These are phyloP conservation scores for Zopfia rhizophila DNA, from an alignment of 2,329 filamentous ascomycete species.

Conservation along the genomic window DNA sequence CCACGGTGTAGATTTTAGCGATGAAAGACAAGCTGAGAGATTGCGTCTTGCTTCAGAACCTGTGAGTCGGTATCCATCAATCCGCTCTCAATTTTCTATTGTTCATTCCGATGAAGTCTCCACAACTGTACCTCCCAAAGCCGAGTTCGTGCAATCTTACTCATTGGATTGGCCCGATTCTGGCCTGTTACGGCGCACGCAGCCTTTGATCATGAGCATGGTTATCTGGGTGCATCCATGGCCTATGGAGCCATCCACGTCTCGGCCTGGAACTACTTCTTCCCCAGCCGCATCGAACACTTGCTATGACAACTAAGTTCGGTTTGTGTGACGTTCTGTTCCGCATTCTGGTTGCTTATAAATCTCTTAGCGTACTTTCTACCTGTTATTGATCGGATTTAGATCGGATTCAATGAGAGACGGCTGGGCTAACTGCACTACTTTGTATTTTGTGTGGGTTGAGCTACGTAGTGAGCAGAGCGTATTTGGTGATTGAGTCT, in stretches of 20 bases:
- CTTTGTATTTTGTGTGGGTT: constrained; percentile 17
- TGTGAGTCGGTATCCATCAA: constrained; percentile 1
- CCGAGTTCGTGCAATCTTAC: constrained; percentile 17
- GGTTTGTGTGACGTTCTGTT: constrained; percentile 30
- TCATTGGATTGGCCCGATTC: constrained; percentile 32
- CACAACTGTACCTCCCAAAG: constrained; percentile 7
- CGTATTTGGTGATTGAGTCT: constrained; percentile 30
- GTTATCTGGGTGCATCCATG: constrained; percentile 30
- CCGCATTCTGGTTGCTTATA: constrained; percentile 27
- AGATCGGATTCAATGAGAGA: constrained; percentile 22
- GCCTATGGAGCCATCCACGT: constrained; percentile 34
- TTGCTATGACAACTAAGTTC: constrained; percentile 30
- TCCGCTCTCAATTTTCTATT: not conserved
- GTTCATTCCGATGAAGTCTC: not conserved
- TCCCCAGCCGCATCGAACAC: constrained; percentile 27
- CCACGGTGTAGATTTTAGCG: not conserved
- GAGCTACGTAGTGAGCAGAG: constrained; percentile 22
- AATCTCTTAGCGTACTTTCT: constrained; percentile 25
- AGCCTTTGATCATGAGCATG: constrained; percentile 24
- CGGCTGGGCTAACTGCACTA: constrained; percentile 2
- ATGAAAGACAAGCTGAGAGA: not conserved
- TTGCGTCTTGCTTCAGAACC: constrained; percentile 3
- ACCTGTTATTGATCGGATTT: constrained; percentile 19
- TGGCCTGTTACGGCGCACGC: constrained; percentile 27
- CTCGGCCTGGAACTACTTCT: constrained; percentile 31